These are phyloP conservation scores for Xerocomus brunneocitrinus DNA, from an alignment of 768 basidiomycete species.

Conservation along the genomic window DNA sequence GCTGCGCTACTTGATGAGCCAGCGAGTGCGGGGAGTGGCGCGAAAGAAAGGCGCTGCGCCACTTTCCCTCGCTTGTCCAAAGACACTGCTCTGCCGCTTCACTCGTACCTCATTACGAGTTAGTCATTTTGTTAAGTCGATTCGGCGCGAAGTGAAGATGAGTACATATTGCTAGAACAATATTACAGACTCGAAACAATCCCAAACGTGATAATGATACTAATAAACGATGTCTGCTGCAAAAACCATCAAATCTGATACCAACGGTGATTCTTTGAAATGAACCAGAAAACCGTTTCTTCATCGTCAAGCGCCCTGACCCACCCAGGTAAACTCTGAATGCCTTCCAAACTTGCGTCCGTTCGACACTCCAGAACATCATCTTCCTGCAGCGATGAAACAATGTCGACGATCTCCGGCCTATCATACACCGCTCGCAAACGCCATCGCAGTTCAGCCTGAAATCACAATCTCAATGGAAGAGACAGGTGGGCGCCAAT, in stretches of 20 bases:
- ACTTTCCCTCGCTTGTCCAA: too few relatives aligned
- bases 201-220: conserved; percentile 18
- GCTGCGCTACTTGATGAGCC: too few relatives aligned
- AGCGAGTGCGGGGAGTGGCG: too few relatives aligned
- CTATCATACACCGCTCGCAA: conserved; percentile 69
- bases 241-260: conserved; percentile 46
- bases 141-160: too few relatives aligned
- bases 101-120: too few relatives aligned
- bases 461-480: conserved; percentile 4
- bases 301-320: conserved; percentile 42
- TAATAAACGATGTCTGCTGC: neutral
- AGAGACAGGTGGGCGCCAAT: neutral
- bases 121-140: too few relatives aligned
- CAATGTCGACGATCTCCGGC: conserved; percentile 64
- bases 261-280: conserved; percentile 55
- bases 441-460: conserved; percentile 72
- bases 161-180: neutral
- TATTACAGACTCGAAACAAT: neutral
- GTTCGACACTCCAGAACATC: conserved; percentile 38
- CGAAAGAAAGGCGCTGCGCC: too few relatives aligned
- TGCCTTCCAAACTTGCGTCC: conserved; percentile 3
- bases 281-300: conserved; percentile 55
- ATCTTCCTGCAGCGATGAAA: conserved; percentile 50
- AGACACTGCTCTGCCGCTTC: too few relatives aligned
- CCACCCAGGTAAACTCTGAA: conserved; percentile 21